These are phyloP conservation scores for Nitzschia sp. DNA, from an alignment of 108 stramenopile species.

Conservation along the genomic window DNA sequence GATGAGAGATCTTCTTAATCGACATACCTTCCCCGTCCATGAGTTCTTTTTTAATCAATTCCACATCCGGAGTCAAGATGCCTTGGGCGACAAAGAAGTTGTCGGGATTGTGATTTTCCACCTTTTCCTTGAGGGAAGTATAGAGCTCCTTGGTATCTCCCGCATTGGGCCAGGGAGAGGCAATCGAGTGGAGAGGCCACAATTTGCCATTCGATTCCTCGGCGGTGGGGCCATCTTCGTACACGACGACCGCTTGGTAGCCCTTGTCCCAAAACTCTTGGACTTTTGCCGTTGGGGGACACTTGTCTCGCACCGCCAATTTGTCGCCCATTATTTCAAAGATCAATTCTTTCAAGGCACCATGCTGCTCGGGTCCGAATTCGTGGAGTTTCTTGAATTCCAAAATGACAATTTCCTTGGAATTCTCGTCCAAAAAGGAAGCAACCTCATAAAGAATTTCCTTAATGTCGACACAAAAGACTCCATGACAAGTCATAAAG, in stretches of 20 bases:
- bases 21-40: conserved; percentile 20
- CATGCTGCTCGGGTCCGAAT: conserved; percentile 26
- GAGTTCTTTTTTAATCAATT: conserved; percentile 38
- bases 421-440: conserved; percentile 16
- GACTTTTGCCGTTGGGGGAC: conserved; percentile 4
- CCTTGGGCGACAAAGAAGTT: conserved; percentile 38
- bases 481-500: conserved; percentile 40
- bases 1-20: conserved; percentile 13
- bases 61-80: conserved; percentile 34
- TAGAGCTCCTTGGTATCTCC: conserved; percentile 17
- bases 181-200: conserved; percentile 10
- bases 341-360: conserved; percentile 6
- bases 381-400: conserved; percentile 35
- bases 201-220: conserved; percentile 16
- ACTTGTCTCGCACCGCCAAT: conserved; percentile 15
- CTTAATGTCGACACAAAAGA: conserved; percentile 33
- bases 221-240: conserved; percentile 1
- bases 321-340: conserved; percentile 23
- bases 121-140: conserved; percentile 22
- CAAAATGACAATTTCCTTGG: conserved; percentile 36
- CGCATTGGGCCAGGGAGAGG: conserved; percentile 34
- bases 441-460: conserved; percentile 18
- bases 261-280: conserved; percentile 31
- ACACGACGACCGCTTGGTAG: conserved; percentile 31
- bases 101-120: conserved; percentile 5